Conservation (phyloP, 805 yeast species). For the Starmerella apicola region DNA sequence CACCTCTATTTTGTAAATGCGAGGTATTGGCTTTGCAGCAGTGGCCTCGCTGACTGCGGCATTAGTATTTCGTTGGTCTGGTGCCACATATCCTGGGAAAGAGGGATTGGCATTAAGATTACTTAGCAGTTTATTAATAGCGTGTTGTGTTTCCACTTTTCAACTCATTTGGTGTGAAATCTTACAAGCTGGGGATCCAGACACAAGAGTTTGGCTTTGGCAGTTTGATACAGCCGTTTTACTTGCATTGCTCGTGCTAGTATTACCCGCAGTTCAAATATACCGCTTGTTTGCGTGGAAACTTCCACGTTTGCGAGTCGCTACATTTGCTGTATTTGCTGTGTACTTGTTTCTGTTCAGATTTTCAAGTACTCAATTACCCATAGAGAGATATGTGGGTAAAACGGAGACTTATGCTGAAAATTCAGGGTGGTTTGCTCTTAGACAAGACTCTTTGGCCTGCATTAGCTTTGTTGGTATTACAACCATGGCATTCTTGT, state of each 20-base stretch:
- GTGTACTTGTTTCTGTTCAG: slow-evolving; percentile 22
- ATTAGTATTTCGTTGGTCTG: slow-evolving; percentile 3
- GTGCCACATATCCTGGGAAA: slow-evolving; percentile 1
- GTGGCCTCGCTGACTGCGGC: neutral
- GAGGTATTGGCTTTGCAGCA: neutral
- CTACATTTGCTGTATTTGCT: slow-evolving; percentile 23
- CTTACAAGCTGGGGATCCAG: slow-evolving; percentile 16
- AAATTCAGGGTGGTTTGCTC: slow-evolving; percentile 12
- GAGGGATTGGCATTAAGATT: slow-evolving; percentile 1
- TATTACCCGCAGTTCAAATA: slow-evolving; percentile 18
- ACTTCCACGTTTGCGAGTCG: slow-evolving; percentile 16
- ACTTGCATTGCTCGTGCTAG: slow-evolving; percentile 16
- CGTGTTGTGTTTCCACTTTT: slow-evolving; percentile 20
- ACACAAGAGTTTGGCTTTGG: slow-evolving; percentile 18
- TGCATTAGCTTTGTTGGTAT: slow-evolving; percentile 32
- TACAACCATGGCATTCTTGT: slow-evolving; percentile 30
- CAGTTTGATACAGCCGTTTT: slow-evolving; percentile 20
- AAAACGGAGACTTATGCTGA: neutral
- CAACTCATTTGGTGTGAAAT: slow-evolving; percentile 32
- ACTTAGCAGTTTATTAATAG: slow-evolving; percentile 4
- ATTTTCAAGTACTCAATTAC: slow-evolving; percentile 25
- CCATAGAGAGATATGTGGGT: slow-evolving; percentile 19
- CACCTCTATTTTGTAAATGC: neutral
- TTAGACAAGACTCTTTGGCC: slow-evolving; percentile 24
- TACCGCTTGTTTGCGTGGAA: slow-evolving; percentile 7